Base-by-base conservation (phyloP, 2,329 filamentous ascomycete species). In the Neophaeococcomyces mojaviensis region DNA sequence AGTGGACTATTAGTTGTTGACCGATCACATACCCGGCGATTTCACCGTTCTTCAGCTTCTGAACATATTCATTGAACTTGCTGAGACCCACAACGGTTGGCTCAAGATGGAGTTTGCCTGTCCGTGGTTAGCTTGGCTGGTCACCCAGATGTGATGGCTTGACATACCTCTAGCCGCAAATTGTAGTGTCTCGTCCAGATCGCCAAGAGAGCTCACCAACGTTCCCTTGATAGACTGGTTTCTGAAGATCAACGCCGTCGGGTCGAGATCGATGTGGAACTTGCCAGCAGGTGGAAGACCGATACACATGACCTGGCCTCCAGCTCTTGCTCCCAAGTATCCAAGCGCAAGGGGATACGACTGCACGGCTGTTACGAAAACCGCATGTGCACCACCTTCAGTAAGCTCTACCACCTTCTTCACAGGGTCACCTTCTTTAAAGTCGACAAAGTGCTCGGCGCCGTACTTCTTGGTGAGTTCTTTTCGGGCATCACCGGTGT, bases 401-500 rank as follows among this genome's bases (percentile, higher is more conserved):
- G 68, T 69, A 13, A 70, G 60, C 41, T 70, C 60, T 46, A 70
- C 64, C 3, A 76, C 68, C 26, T 67, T 67, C 2, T 60, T 61
- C 0, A 62, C 51, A 4, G 59, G 46, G 45, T 61, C 7, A 31
- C 63, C 60, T 36, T 68, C 62, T 32, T 64, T 67, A 58, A 77
- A 78, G 57, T 78, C 75, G 10, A 79, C 63, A 57, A 77, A 78
- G 1, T 63, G 66, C 44, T 78, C 74, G 0, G 76, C 74, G 2
- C 76, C 76, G 56, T 76, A 68, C 44, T 67, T 61, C 38, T 71
- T 46, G 13, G 68, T 67, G 1, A 77, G 57, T 13, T 65, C 61
- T 10, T 65, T 62, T 54, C 76, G 76, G 2, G 62, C 63, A 2
- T 61, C 63, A 2, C 74, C 73, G 0, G 67, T 70, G 49, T 78